Conservation (phyloP, 225 moss, liverwort and hornwort genomes). For the Physcomitrium patens region DNA sequence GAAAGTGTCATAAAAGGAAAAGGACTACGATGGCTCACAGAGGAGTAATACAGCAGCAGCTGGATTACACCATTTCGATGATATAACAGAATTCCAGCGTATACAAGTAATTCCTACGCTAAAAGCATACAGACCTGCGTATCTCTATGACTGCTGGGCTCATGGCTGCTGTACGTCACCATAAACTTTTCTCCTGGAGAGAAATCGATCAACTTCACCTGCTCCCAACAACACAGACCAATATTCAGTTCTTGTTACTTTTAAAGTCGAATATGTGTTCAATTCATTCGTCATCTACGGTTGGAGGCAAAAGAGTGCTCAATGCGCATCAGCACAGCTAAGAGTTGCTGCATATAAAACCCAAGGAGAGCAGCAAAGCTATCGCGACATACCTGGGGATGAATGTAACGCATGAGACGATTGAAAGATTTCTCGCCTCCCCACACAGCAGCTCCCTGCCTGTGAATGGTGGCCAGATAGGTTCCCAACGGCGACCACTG, state of each 20-base stretch:
- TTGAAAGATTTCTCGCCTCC: conserved; percentile 98
- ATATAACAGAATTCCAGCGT: no score
- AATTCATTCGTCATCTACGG: not conserved
- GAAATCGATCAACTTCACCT: conserved; percentile 98
- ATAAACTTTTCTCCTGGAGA: conserved; percentile 95
- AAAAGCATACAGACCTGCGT: conserved; percentile 66
- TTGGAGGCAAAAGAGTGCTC: not conserved
- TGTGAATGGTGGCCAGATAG: conserved; percentile 93
- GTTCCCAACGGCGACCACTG: conserved; percentile 99
- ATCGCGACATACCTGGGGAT: conserved; percentile 71
- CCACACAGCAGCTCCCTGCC: conserved; percentile 99
- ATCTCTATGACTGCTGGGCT: conserved; percentile 95
- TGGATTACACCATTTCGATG: no score
- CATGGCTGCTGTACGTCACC: conserved; percentile 99
- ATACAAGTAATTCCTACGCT: not conserved
- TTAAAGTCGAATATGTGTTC: no score
- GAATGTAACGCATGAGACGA: conserved; percentile 92
- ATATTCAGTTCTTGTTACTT: not conserved
- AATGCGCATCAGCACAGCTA: not conserved
- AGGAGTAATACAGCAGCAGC: no score
- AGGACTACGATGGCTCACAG: no score
- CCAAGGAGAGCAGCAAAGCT: not conserved
- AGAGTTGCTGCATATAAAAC: not conserved
- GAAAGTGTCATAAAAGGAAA: no score
- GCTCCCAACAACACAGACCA: conserved; percentile 23